These are phyloP conservation scores for Elongisporangium anandrum DNA, from an alignment of 352 stramenopile species.

Conservation along the genomic window DNA sequence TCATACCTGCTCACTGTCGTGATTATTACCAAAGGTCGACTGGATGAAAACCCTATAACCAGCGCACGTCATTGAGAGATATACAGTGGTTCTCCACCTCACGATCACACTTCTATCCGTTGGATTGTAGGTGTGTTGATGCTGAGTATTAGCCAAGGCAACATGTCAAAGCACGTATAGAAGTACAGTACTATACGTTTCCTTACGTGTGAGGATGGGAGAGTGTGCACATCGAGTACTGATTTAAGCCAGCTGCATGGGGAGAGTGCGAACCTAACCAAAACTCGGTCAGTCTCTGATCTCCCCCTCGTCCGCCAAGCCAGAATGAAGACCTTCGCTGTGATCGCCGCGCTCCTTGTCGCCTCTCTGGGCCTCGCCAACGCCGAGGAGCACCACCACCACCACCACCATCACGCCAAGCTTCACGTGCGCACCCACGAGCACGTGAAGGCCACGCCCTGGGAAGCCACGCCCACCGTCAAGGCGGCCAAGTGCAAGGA, in stretches of 20 bases:
- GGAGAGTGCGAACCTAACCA: neutral
- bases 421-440: neutral
- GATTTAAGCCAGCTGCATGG: neutral
- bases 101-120: neutral
- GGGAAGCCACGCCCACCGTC: constrained; percentile 40
- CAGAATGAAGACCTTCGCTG: neutral
- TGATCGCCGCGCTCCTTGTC: neutral
- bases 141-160: too few relatives aligned
- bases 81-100: neutral
- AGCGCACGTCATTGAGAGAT: neutral
- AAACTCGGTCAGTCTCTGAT: neutral
- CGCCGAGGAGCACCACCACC: neutral
- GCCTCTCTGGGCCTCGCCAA: neutral
- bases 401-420: neutral
- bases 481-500: constrained; percentile 58
- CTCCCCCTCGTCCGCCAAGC: neutral
- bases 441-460: constrained; percentile 57
- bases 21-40: neutral
- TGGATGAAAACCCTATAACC: neutral
- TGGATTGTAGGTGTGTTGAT: too few relatives aligned
- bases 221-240: neutral
- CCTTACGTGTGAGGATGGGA: neutral
- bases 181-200: neutral
- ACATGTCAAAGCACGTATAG: too few relatives aligned
- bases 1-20: neutral